These are phyloP conservation scores for Bipolaris sorokiniana DNA, from an alignment of 2,329 filamentous ascomycete genomes.

Conservation along the genomic window DNA sequence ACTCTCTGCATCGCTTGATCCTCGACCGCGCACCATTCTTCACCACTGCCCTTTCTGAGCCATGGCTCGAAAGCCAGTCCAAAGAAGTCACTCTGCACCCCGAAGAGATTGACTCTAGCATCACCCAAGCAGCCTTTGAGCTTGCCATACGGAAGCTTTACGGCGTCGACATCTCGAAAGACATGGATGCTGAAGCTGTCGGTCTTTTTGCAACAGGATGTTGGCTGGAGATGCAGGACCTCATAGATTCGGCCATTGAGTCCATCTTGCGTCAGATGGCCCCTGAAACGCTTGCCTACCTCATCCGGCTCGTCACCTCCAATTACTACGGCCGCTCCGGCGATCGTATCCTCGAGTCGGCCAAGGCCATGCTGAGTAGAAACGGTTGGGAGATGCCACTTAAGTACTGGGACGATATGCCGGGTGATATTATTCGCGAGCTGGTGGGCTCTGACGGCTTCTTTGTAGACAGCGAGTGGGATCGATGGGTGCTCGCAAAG, in stretches of 20 bases:
- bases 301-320: conserved; percentile 61
- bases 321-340: conserved; percentile 64
- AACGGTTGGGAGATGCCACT: conserved; percentile 64
- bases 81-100: conserved; percentile 61
- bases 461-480: conserved; percentile 64
- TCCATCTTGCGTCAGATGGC: conserved; percentile 63
- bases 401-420: conserved; percentile 63
- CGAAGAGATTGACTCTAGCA: conserved; percentile 61
- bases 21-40: conserved; percentile 64
- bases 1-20: conserved; percentile 61
- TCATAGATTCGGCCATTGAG: conserved; percentile 61
- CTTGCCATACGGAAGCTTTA: conserved; percentile 62
- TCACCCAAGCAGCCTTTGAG: conserved; percentile 61
- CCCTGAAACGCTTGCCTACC: conserved; percentile 54
- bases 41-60: conserved; percentile 59
- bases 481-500: conserved; percentile 62
- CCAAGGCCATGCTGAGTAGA: conserved; percentile 64
- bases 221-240: conserved; percentile 64
- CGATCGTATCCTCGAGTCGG: conserved; percentile 61
- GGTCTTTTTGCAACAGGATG: conserved; percentile 63
- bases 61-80: conserved; percentile 61
- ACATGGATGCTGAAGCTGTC: conserved; percentile 60
- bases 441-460: conserved; percentile 66
- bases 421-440: conserved; percentile 63
- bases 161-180: conserved; percentile 55